These are phyloP conservation scores for Meyerozyma carpophila DNA, from an alignment of 1,139 yeast genomes.

Conservation along the genomic window DNA sequence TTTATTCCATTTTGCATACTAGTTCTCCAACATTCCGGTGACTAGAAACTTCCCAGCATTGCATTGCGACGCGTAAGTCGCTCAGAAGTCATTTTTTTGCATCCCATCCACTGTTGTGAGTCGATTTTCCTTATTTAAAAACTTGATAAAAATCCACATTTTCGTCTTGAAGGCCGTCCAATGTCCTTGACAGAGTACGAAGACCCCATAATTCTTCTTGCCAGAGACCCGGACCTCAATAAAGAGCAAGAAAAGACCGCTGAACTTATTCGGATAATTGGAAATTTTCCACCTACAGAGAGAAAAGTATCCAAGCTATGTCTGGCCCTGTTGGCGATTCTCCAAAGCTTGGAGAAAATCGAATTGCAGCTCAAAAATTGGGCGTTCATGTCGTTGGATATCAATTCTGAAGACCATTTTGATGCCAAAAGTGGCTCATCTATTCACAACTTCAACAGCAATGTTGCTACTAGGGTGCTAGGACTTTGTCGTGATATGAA, in stretches of 20 bases:
- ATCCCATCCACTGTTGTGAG: not conserved
- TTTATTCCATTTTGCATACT: not conserved
- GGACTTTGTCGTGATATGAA: slow-evolving; percentile 45
- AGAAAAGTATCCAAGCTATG: slow-evolving; percentile 47
- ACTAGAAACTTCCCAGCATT: not conserved
- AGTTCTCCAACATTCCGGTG: not conserved
- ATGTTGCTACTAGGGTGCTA: slow-evolving; percentile 45
- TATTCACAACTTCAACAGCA: slow-evolving; percentile 41
- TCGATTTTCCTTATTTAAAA: not conserved
- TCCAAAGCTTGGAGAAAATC: slow-evolving; percentile 47
- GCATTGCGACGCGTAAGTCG: not conserved
- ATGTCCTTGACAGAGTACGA: slow-evolving; percentile 16
- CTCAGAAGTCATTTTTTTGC: not conserved
- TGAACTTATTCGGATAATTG: slow-evolving; percentile 36
- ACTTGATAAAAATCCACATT: too few relatives aligned
- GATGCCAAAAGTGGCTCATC: slow-evolving; percentile 14
- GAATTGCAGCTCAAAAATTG: slow-evolving; percentile 46
- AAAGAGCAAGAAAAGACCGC: slow-evolving; percentile 38
- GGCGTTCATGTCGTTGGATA: slow-evolving; percentile 54
- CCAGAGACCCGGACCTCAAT: slow-evolving; percentile 47
- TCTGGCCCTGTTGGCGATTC: slow-evolving; percentile 40
- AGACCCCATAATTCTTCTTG: slow-evolving; percentile 45
- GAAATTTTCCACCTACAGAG: slow-evolving; percentile 40
- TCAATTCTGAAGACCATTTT: slow-evolving; percentile 40
- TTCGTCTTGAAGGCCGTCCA: not conserved